Evolutionary conservation across 352 stramenopile species (phyloP).

Genomic region (Pythium aquatile): DNA sequence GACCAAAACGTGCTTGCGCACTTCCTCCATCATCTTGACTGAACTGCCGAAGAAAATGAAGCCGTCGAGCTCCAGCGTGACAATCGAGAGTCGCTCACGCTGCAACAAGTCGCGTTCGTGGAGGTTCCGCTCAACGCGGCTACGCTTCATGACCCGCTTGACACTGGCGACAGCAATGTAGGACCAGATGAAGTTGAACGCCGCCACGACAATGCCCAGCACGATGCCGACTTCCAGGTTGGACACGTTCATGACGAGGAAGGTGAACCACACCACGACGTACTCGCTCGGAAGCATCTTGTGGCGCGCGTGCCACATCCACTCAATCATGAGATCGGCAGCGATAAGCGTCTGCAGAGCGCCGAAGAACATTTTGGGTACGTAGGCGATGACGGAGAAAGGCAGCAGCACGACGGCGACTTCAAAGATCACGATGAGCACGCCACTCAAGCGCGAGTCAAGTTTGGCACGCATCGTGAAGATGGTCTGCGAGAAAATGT

Average conservation of each 20-base stretch:
- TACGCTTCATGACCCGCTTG: conserved; percentile 77
- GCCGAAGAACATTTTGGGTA: conserved; percentile 98
- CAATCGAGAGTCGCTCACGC: conserved; percentile 74
- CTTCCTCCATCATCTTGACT: conserved; percentile 87
- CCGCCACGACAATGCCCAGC: conserved; percentile 87
- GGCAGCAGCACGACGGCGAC: conserved; percentile 82
- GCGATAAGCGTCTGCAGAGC: conserved; percentile 96
- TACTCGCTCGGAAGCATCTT: conserved; percentile 92
- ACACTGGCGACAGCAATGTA: conserved; percentile 75
- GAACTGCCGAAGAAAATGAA: conserved; percentile 89
- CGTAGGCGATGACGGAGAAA: conserved; percentile 93
- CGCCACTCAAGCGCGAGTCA: conserved; percentile 63
- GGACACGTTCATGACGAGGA: conserved; percentile 91
- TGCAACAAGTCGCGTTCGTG: conserved; percentile 73
- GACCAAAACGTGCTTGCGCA: conserved; percentile 80
- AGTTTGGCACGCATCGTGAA: conserved; percentile 83
- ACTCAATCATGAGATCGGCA: conserved; percentile 97
- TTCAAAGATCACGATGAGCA: conserved; percentile 80
- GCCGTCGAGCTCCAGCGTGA: conserved; percentile 81
- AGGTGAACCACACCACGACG: conserved; percentile 92
- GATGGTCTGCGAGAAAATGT: conserved; percentile 99
- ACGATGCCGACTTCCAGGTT: conserved; percentile 96
- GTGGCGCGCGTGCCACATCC: conserved; percentile 88
- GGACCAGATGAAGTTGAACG: conserved; percentile 87
- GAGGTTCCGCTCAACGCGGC: conserved; percentile 75